Base-by-base conservation (phyloP, 2,329 filamentous ascomycete genomes). In the Cytospora paraplurivora region DNA sequence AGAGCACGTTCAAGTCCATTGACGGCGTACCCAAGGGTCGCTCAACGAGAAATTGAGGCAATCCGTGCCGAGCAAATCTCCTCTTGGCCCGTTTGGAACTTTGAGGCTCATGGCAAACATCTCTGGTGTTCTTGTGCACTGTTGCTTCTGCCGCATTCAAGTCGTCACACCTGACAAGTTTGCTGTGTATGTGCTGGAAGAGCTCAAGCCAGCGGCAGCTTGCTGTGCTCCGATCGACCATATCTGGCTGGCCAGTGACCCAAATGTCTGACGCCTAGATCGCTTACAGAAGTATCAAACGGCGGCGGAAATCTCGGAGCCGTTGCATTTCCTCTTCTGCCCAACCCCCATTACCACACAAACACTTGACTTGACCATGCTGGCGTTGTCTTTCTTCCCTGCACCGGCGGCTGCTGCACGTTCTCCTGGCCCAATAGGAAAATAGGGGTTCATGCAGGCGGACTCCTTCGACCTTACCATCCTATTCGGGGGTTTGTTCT, bases 81-180 rank as follows among this genome's bases (percentile, higher is more conserved):
- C 27, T 47, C 54, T 35, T 56, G 34, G 19, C 44, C 44, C 44
- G 15, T 32, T 37, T 59, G 35, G 56, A 56, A 33, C 27, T 34
- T 33, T 33, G 19, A 47, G 32, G 34, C 33, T 15, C 19, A 34
- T 19, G 38, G 61, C 62, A 66, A 64, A 66, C 64, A 66, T 47
- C 19, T 47, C n/a, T 64, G 37, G 64, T 57, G 38, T 37, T 51
- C 19, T 47, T 57, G 44, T 57, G 49, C 47, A 51, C 44, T 52
- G 55, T 53, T 58, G 54, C 61, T 47, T 21, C 44, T 50, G 37
- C 52, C 49, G 50, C 50, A 47, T 64, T 52, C 56, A 51, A 58
- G 50, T 37, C 34, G 56, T 49, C 21, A 53, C 58, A 38, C 49
- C 27, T 56, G 27, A 63, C 41, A 58, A 64, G 61, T 66, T 66